Conservation (phyloP, 2,329 filamentous ascomycete genomes). For the Neofusicoccum kwambonambiense region DNA sequence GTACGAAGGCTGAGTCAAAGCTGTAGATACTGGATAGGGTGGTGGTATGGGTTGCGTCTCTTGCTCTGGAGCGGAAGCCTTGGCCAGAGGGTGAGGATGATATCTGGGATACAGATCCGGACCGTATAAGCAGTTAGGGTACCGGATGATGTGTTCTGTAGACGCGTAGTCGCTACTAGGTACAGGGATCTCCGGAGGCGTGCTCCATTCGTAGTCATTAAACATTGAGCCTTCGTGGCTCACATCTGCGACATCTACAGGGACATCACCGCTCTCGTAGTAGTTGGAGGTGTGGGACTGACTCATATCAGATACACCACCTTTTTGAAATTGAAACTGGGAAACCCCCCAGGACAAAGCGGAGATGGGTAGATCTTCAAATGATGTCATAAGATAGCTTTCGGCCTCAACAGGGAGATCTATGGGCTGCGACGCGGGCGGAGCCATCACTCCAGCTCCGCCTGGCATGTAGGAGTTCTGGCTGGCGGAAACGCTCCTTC, state of each 20-base stretch:
- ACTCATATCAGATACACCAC: neutral
- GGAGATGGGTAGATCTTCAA: neutral
- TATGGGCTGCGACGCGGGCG: neutral
- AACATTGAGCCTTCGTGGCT: neutral
- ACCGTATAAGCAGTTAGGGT: constrained; percentile 15
- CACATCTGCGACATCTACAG: neutral
- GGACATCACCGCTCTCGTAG: neutral
- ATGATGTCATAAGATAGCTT: neutral
- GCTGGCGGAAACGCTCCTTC: constrained; percentile 26
- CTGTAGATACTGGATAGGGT: constrained; percentile 34
- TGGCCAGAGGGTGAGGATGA: constrained; percentile 37
- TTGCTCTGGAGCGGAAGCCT: constrained; percentile 34
- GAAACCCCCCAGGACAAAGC: constrained; percentile 14
- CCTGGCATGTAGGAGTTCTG: constrained; percentile 22
- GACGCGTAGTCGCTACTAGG: constrained; percentile 32
- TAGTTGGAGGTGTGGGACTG: neutral
- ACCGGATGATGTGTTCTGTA: constrained; percentile 24
- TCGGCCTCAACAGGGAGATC: neutral
- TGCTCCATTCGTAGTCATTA: constrained; percentile 9
- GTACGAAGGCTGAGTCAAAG: constrained; percentile 26
- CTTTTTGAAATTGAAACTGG: neutral
- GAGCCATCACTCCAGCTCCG: neutral
- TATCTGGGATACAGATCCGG: constrained; percentile 13
- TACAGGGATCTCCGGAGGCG: constrained; percentile 23
- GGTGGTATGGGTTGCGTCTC: constrained; percentile 2